These are phyloP conservation scores for Aspergillus niger DNA, from an alignment of 2,329 filamentous ascomycete species.

Conservation along the genomic window DNA sequence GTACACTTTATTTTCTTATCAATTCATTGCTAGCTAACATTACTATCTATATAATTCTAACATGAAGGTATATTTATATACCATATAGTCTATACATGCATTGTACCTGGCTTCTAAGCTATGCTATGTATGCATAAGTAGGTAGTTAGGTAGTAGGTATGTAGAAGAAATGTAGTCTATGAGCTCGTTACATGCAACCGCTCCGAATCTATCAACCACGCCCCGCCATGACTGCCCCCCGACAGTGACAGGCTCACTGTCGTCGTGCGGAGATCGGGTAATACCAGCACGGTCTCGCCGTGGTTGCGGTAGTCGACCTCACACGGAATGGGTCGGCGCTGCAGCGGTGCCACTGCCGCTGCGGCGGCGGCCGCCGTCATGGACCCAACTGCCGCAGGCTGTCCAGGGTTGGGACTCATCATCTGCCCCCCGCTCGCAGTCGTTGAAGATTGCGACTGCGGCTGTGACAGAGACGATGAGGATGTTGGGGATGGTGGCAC, in stretches of 20 bases:
- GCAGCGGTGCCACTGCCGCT: conserved; percentile 23
- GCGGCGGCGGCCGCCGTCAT: neutral
- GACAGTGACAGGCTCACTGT: conserved; percentile 73
- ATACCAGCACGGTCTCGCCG: conserved; percentile 74
- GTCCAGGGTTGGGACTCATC: neutral
- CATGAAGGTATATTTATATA: no score
- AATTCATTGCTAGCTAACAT: no score
- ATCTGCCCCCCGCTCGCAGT: conserved; percentile 11
- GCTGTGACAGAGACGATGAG: conserved; percentile 11
- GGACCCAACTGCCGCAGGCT: conserved; percentile 14
- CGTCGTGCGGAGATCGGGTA: conserved; percentile 69
- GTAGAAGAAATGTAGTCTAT: neutral
- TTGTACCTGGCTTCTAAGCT: neutral
- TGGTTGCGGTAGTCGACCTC: conserved; percentile 81
- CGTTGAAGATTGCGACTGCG: conserved; percentile 22
- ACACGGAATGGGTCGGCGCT: conserved; percentile 53
- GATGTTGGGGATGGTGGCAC: conserved; percentile 42
- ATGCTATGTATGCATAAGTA: neutral
- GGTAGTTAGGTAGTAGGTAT: neutral
- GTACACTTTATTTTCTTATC: no score
- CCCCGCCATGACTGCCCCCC: conserved; percentile 56
- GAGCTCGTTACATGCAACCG: conserved; percentile 22
- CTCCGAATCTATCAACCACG: conserved; percentile 67
- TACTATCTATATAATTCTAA: no score
- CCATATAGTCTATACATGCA: neutral